Base-by-base conservation (phyloP, 2,329 filamentous ascomycete species). In the Aspergillus versicolor region DNA sequence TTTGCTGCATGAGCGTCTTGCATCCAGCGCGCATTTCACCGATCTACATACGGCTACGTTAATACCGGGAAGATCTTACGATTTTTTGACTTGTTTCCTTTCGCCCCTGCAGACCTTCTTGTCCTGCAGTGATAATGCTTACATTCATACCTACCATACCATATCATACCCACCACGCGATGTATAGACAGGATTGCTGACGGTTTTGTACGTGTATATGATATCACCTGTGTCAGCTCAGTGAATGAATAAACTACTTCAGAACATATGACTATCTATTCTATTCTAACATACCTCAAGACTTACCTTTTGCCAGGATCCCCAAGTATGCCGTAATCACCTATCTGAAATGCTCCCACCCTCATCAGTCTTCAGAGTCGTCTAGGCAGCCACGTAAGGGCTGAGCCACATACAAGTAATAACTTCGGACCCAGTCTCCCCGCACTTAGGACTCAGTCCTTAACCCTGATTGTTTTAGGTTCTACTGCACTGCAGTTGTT, bases 141-240 rank as follows among this genome's bases (percentile, higher is more conserved):
- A 65, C 66, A 68, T 67, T 64, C 56, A 64, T 65, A 61, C 58
- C 59, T 44, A 44, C 19, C 21, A 13, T 45, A 54, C 22, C 30
- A 37, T 37, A 37, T 13, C 41, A 42, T 51, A 51, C 41, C 51
- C 42, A 37, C 32, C 46, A 46, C 8, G 11, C 56, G 56, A 61
- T 65, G 61, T 69, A 72, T 69, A 71, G 65, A 70, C 56, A 52
- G 58, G 61, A 58, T 58, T 59, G 41, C 52, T 57, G 55, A 61
- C 47, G 59, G 34, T 60, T 61, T 59, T 65, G 60, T 64, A 70
- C 65, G 66, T 71, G 68, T 71, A 72, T 60, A 72, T 70, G 70
- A 71, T 72, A 71, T 66, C 67, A 68, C 57, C 61, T 54, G 54
- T 52, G 52, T 55, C 46, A 52, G 42, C 51, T 19, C n/a, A 41